Conservation (phyloP, 2,329 filamentous ascomycete genomes). For the Catunica adiposa region DNA sequence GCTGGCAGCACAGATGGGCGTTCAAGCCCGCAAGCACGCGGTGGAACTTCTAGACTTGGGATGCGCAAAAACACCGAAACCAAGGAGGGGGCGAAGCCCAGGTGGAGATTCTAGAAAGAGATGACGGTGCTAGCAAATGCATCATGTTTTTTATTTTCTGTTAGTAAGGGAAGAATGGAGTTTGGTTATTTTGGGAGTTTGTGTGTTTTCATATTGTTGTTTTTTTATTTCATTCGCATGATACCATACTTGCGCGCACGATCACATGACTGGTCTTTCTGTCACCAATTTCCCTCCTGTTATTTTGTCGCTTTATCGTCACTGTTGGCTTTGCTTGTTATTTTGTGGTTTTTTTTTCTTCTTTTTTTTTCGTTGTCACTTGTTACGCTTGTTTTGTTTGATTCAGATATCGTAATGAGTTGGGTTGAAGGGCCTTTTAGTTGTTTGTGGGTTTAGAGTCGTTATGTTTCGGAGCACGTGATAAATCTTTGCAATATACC, state of each 20-base stretch:
- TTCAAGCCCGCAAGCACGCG: constrained; percentile 31
- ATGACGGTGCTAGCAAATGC: constrained; percentile 25
- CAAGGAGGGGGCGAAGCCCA: constrained; percentile 29
- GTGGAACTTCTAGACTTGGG: constrained; percentile 25
- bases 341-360: constrained; percentile 3
- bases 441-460: neutral
- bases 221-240: constrained; percentile 5
- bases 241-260: neutral
- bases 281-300: constrained; percentile 2
- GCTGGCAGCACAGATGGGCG: constrained; percentile 23
- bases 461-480: neutral
- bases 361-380: constrained; percentile 12
- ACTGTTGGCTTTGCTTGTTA: neutral
- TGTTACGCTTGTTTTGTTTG: constrained; percentile 9
- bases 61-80: constrained; percentile 25
- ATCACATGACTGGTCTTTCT: constrained; percentile 4
- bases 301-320: neutral
- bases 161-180: neutral
- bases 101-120: constrained; percentile 19
- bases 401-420: neutral
- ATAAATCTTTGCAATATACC: neutral
- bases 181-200: constrained; percentile 5
- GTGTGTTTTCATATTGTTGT: neutral
- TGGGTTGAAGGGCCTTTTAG: neutral
- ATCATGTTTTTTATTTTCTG: constrained; percentile 5